Percentiles rank a stretch among this genome's conserved stretches.
phyloP scores from a whole-genome alignment of 768 basidiomycete genomes.

The Cubamyces sp. region DNA sequence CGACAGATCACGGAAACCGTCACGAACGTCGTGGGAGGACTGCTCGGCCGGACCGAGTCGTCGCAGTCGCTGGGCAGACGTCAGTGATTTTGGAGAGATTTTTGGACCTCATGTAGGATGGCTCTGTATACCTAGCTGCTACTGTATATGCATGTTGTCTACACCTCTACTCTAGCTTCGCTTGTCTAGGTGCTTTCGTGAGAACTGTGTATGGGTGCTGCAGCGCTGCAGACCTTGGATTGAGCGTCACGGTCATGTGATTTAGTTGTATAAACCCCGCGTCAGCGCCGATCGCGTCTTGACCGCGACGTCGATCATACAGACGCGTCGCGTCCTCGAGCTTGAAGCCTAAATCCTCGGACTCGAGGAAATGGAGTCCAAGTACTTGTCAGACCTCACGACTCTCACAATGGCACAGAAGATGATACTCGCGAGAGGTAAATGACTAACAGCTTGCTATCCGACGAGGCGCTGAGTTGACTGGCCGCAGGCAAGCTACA shows the following conservation, averaged over 20 bases:
- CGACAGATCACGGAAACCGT: conserved; percentile 80
- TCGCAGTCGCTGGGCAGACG: conserved; percentile 34
- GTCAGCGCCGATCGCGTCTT: conserved; percentile 18
- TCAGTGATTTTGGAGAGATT: conserved; percentile 8
- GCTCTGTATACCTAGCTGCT: background rate
- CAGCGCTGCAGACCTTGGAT: no score
- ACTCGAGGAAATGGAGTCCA: conserved; percentile 26
- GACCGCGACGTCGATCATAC: conserved; percentile 4
- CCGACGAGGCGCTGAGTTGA: background rate
- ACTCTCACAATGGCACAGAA: conserved; percentile 39
- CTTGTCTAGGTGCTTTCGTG: no score
- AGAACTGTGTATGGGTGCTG: no score
- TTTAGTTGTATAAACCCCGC: background rate
- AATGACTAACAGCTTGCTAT: background rate
- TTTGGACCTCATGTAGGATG: background rate
- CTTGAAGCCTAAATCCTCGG: background rate
- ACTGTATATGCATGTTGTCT: background rate
- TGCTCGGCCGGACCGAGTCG: conserved; percentile 53
- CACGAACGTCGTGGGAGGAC: conserved; percentile 79
- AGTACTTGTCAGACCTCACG: conserved; percentile 21
- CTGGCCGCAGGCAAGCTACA: conserved; percentile 23
- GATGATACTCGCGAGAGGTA: conserved; percentile 44
- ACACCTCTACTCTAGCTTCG: background rate
- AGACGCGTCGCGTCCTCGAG: conserved; percentile 5
- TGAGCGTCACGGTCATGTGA: conserved; percentile 19